Evolutionary conservation across 2,329 filamentous ascomycete species (phyloP).

Genomic region (Diaporthe ilicicola): DNA sequence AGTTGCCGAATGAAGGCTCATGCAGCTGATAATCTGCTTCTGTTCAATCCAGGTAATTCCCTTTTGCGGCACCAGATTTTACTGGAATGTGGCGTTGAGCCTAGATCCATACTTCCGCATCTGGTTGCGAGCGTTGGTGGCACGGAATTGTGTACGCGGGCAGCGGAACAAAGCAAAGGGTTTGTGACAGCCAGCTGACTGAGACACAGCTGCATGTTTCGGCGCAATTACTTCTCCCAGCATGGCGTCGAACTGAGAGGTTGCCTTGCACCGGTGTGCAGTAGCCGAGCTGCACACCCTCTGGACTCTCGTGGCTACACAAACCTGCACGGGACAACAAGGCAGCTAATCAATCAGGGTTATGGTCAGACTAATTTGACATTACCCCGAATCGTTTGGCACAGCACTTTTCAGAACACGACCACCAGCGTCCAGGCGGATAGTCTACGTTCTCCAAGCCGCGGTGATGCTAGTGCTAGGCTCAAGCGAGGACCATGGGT

Average conservation of each 20-base stretch:
- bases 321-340: background rate
- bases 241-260: background rate
- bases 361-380: background rate
- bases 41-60: constrained; percentile 7
- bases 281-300: background rate
- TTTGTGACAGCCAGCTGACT: background rate
- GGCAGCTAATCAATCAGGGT: background rate
- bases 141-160: background rate
- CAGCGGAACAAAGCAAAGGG: constrained; percentile 2
- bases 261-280: constrained; percentile 10
- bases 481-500: background rate
- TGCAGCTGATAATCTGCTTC: constrained; percentile 24
- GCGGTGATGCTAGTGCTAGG: background rate
- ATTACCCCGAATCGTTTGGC: background rate
- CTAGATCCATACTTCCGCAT: background rate
- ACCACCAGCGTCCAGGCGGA: background rate
- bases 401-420: background rate
- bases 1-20: background rate
- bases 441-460: background rate
- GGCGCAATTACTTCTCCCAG: background rate
- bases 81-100: constrained; percentile 23
- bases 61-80: background rate
- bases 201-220: constrained; percentile 21
- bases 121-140: background rate
- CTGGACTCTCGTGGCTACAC: background rate